Percentiles rank a stretch among this genome's conserved stretches.
These are phyloP conservation scores for Phaeodactylum tricornutum DNA, from an alignment of 108 stramenopile species.

Conservation along the genomic window DNA sequence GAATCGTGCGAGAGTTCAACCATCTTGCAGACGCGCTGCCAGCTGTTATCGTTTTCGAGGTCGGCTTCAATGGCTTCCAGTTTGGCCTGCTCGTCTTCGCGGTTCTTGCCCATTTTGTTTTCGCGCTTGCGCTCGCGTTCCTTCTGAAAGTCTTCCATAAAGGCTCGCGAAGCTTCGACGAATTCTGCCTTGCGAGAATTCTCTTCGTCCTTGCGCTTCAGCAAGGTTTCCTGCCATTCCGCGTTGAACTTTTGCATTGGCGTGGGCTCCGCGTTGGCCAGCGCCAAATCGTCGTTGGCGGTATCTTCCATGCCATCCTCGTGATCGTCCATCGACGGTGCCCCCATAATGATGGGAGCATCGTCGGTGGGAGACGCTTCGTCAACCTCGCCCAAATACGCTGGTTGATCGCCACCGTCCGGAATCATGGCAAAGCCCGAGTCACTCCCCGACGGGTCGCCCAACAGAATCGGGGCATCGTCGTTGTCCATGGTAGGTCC, in stretches of 20 bases:
- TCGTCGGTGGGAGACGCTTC: constrained; percentile 20
- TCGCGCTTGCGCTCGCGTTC: constrained; percentile 64
- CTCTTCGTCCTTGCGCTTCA: constrained; percentile 73
- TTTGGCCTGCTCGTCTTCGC: constrained; percentile 83
- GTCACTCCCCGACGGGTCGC: no score
- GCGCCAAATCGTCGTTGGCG: constrained; percentile 1
- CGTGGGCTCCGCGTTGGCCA: constrained; percentile 15
- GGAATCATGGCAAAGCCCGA: no score
- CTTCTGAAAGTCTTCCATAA: constrained; percentile 51
- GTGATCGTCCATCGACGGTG: no score
- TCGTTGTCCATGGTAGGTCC: no score
- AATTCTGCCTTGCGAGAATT: constrained; percentile 58
- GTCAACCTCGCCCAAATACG: constrained; percentile 5
- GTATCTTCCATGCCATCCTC: constrained; percentile 20
- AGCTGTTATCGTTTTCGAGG: constrained; percentile 82
- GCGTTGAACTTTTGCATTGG: constrained; percentile 81
- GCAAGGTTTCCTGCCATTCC: constrained; percentile 69
- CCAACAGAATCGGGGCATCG: no score
- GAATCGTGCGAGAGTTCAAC: constrained; percentile 75
- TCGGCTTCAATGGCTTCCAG: constrained; percentile 91
- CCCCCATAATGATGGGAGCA: constrained; percentile 12
- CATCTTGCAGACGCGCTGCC: constrained; percentile 83
- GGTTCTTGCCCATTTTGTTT: constrained; percentile 70
- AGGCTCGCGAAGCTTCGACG: constrained; percentile 45
- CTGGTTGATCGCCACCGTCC: neutral